Conservation (phyloP, 106 monocot genomes). For the Chionographis japonica region DNA sequence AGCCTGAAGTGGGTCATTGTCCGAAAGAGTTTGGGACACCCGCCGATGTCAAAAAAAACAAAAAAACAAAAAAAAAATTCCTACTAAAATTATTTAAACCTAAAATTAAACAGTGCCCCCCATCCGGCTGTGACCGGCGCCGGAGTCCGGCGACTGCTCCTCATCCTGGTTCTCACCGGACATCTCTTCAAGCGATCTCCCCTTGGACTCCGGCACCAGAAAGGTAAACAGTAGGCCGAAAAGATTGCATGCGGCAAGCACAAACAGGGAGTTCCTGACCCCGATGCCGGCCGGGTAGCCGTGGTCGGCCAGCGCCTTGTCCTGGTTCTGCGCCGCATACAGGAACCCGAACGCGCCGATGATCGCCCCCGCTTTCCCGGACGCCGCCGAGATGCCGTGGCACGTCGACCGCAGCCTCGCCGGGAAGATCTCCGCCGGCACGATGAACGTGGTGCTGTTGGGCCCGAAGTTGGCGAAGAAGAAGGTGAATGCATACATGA, state of each 20-base stretch:
- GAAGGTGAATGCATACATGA: conserved; percentile 71
- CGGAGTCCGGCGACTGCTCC: background rate
- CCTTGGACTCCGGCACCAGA: conserved; percentile 65
- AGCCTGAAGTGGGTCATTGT: no score
- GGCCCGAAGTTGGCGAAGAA: conserved; percentile 95
- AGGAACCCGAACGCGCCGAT: conserved; percentile 79
- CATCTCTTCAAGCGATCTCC: conserved; percentile 67
- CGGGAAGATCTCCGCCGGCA: conserved; percentile 81
- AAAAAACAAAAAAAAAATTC: no score
- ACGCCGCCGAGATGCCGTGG: conserved; percentile 74
- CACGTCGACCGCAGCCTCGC: conserved; percentile 69
- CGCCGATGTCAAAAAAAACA: no score
- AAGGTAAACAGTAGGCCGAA: conserved; percentile 46
- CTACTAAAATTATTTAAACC: no score
- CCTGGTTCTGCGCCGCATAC: conserved; percentile 51
- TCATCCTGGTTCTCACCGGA: conserved; percentile 37
- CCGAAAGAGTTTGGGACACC: no score
- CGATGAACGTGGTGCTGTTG: conserved; percentile 78
- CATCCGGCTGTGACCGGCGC: no score
- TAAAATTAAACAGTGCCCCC: no score
- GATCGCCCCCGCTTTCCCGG: conserved; percentile 74
- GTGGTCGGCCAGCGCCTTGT: conserved; percentile 17
- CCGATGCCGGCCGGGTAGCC: conserved; percentile 62
- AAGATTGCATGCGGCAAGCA: conserved; percentile 47
- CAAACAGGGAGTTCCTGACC: conserved; percentile 52